Percentiles rank a stretch among this genome's conserved stretches.
Conservation (phyloP, 2,329 filamentous ascomycete species). For the Stachybotrys chlorohalonatus region DNA sequence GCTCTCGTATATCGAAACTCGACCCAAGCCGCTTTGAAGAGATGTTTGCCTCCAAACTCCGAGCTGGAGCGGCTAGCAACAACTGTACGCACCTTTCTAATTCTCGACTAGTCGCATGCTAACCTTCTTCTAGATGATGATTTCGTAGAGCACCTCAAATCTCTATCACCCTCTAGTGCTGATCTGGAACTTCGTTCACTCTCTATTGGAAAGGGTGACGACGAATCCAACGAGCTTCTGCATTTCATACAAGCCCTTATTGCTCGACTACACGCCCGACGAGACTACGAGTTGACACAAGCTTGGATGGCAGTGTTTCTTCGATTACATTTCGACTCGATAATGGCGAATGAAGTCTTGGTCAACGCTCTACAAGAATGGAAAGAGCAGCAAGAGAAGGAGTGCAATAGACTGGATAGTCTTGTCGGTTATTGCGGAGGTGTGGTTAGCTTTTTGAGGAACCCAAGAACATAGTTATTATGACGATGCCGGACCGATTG, state of each 20-base stretch:
- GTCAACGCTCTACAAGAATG: slow-evolving; percentile 56
- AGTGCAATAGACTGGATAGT: slow-evolving; percentile 60
- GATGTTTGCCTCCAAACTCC: slow-evolving; percentile 48
- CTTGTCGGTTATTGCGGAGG: slow-evolving; percentile 83
- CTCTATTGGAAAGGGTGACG: slow-evolving; percentile 32
- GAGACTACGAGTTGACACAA: slow-evolving; percentile 89
- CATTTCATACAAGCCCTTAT: slow-evolving; percentile 79
- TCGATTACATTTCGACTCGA: slow-evolving; percentile 59
- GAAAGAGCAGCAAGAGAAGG: slow-evolving; percentile 62
- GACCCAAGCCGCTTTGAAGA: slow-evolving; percentile 50
- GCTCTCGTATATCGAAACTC: slow-evolving; percentile 61
- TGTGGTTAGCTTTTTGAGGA: slow-evolving; percentile 73
- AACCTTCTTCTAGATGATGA: slow-evolving; percentile 38
- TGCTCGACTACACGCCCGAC: slow-evolving; percentile 53
- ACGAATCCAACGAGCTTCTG: slow-evolving; percentile 59
- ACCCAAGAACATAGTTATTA: slow-evolving; percentile 36
- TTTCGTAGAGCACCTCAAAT: slow-evolving; percentile 72
- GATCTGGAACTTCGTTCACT: slow-evolving; percentile 88
- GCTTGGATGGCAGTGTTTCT: slow-evolving; percentile 97
- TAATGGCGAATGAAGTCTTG: slow-evolving; percentile 42
- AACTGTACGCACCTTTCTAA: slow-evolving; percentile 45
- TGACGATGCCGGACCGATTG: background rate
- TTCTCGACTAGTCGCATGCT: slow-evolving; percentile 4
- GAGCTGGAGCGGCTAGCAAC: slow-evolving; percentile 40
- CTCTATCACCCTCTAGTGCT: slow-evolving; percentile 72